Conservation (phyloP, 306 rosid genomes). For the Oxytropis ochrocephala region DNA sequence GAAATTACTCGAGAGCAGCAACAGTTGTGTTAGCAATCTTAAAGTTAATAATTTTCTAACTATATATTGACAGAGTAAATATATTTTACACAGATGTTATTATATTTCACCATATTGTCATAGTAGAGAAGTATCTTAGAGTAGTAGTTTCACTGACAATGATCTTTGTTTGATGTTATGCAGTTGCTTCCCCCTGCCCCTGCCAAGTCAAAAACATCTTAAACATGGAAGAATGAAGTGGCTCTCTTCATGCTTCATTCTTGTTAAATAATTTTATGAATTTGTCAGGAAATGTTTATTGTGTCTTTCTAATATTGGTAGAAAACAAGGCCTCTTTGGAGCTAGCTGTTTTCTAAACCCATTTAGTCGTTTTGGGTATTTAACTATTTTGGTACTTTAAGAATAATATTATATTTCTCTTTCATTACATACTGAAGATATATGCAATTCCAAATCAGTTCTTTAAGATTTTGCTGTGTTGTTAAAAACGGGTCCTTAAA, state of each 20-base stretch:
- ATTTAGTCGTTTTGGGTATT: neutral
- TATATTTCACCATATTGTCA: neutral
- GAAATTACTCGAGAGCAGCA: neutral
- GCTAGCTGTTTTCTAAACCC: conserved; percentile 5
- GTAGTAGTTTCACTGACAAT: conserved; percentile 13
- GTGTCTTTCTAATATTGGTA: conserved; percentile 19
- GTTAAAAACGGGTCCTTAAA: neutral
- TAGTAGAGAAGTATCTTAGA: neutral
- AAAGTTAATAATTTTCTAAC: neutral
- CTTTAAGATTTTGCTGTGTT: neutral
- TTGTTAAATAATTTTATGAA: conserved; percentile 37
- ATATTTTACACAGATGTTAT: neutral
- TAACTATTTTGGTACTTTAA: neutral
- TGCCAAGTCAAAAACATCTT: conserved; percentile 57
- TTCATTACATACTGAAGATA: neutral
- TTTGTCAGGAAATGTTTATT: conserved; percentile 30
- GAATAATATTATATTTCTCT: neutral
- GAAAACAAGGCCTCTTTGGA: conserved; percentile 18
- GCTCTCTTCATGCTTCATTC: conserved; percentile 13
- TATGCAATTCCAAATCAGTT: neutral
- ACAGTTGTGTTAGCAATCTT: neutral
- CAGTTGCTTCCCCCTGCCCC: conserved; percentile 92
- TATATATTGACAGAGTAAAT: neutral
- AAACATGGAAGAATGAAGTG: conserved; percentile 27
- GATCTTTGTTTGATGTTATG: conserved; percentile 27